phyloP scores from a whole-genome alignment of 1,139 yeast genomes.

The Scheffersomyces cryptocercus region DNA sequence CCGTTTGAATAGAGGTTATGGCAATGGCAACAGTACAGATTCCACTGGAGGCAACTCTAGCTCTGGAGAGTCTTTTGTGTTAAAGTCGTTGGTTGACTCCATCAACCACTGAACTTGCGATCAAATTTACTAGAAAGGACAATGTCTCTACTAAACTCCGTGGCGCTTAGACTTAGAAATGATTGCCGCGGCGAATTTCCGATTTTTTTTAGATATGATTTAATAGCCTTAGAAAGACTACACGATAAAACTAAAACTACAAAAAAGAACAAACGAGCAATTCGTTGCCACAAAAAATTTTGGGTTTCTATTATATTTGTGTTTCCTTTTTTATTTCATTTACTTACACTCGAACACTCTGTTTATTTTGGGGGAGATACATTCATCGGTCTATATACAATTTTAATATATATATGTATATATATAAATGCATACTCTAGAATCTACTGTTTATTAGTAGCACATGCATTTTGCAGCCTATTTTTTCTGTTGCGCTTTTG shows the following conservation, averaged over 20 bases:
- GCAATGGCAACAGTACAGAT: conserved; percentile 3
- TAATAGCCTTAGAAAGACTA: too few relatives aligned
- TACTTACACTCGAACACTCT: background rate
- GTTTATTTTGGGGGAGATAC: background rate
- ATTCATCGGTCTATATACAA: conserved; percentile 1
- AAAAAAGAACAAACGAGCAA: too few relatives aligned
- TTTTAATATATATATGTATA: background rate
- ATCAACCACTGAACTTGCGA: conserved; percentile 27
- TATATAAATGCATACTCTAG: background rate
- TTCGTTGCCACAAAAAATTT: too few relatives aligned
- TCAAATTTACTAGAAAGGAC: too few relatives aligned
- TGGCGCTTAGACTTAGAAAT: too few relatives aligned
- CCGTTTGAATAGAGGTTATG: background rate
- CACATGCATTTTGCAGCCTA: background rate
- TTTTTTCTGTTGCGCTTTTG: background rate
- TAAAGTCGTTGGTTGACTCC: conserved; percentile 47
- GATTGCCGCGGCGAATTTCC: too few relatives aligned
- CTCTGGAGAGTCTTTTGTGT: conserved; percentile 35
- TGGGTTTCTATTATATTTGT: background rate
- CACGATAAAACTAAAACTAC: too few relatives aligned
- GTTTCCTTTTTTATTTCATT: background rate
- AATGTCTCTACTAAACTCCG: too few relatives aligned
- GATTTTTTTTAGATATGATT: too few relatives aligned
- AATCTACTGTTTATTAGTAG: background rate
- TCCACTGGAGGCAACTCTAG: background rate